Evolutionary conservation across 176 grass and related monocot genomes (phyloP).

Genomic region (Dendrocalamus sinicus): DNA sequence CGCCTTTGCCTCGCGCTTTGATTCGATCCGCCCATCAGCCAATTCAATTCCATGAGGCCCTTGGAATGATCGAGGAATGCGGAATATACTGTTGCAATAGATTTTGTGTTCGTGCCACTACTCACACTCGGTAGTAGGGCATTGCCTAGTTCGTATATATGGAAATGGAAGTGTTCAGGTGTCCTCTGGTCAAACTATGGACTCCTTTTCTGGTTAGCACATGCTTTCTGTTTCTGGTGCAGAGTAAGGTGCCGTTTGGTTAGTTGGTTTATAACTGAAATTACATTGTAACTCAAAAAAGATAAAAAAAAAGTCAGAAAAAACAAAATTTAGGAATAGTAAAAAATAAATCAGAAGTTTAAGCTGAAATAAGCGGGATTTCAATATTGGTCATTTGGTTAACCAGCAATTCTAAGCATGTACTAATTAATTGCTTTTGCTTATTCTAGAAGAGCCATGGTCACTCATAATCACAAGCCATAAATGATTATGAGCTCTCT

Average conservation of each 20-base stretch:
- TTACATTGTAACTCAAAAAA: too few relatives aligned
- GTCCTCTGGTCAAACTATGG: constrained; percentile 40
- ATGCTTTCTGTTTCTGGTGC: not conserved
- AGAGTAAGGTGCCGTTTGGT: not conserved
- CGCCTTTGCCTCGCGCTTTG: constrained; percentile 30
- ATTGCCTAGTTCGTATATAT: not conserved
- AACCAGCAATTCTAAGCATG: not conserved
- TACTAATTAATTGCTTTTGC: not conserved
- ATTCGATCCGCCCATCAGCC: constrained; percentile 34
- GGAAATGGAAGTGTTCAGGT: constrained; percentile 35
- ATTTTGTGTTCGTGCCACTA: constrained; percentile 26
- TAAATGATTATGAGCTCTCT: not conserved
- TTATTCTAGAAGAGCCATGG: not conserved
- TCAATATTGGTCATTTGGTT: not conserved
- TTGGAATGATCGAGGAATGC: constrained; percentile 20
- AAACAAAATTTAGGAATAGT: too few relatives aligned
- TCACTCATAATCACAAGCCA: not conserved
- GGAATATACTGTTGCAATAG: constrained; percentile 3
- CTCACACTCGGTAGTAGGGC: not conserved
- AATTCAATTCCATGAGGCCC: constrained; percentile 7
- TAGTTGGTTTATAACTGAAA: too few relatives aligned
- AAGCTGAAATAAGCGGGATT: not conserved
- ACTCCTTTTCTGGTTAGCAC: constrained; percentile 18
- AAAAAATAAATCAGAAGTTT: too few relatives aligned
- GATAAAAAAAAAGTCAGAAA: too few relatives aligned